Conservation (phyloP, 345 rosid species). For the Hibiscus trionum region DNA sequence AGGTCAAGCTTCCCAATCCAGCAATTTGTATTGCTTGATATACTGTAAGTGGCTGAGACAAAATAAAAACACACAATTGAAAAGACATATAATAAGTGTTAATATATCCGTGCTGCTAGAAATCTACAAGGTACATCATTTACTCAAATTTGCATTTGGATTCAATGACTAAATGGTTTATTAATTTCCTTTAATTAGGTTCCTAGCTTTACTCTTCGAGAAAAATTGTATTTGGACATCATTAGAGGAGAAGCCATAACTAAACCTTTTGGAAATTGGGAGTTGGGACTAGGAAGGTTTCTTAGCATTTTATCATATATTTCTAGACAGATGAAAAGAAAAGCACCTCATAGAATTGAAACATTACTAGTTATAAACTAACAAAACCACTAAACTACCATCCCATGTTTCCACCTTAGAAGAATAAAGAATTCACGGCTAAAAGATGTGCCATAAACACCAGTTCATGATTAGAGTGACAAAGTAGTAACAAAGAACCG, state of each 20-base stretch:
- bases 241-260: background rate
- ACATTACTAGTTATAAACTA: background rate
- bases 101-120: background rate
- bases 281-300: background rate
- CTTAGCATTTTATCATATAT: background rate
- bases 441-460: background rate
- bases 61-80: background rate
- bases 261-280: background rate
- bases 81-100: background rate
- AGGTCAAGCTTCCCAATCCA: conserved; percentile 27
- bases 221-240: background rate
- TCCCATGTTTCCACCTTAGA: background rate
- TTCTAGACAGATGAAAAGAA: background rate
- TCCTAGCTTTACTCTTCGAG: background rate
- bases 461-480: background rate
- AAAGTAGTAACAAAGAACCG: background rate
- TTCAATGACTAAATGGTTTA: background rate
- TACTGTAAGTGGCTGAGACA: conserved; percentile 71
- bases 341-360: background rate
- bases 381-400: background rate
- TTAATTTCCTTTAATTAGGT: conserved; percentile 5
- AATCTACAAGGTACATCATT: conserved; percentile 4
- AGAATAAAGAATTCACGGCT: background rate
- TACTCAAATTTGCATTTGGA: background rate
- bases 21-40: conserved; percentile 57